Evolutionary conservation across 441 rosid genomes (phyloP).

Genomic region (Populus trichocarpa): DNA sequence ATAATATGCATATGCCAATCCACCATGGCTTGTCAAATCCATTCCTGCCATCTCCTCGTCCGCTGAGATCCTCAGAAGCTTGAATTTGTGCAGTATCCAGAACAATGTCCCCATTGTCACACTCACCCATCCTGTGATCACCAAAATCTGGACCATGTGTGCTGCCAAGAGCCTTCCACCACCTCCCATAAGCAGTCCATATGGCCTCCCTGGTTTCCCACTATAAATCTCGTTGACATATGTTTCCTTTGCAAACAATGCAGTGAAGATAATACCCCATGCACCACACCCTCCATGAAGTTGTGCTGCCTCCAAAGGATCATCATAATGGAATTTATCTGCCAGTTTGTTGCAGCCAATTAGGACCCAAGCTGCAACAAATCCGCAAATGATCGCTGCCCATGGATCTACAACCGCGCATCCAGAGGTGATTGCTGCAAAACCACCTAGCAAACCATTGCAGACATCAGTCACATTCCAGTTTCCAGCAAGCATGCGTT

Average conservation of each 20-base stretch:
- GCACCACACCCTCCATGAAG: conserved; percentile 44
- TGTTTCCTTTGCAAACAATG: conserved; percentile 36
- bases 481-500: conserved; percentile 34
- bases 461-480: conserved; percentile 50
- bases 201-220: conserved; percentile 34
- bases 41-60: conserved; percentile 60
- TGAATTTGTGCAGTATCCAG: conserved; percentile 35
- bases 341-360: conserved; percentile 38
- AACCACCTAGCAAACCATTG: conserved; percentile 42
- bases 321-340: conserved; percentile 28
- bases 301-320: conserved; percentile 48
- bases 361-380: conserved; percentile 38
- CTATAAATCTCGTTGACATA: conserved; percentile 46
- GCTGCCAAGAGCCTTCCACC: conserved; percentile 51
- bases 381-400: conserved; percentile 48
- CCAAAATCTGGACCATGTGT: conserved; percentile 49
- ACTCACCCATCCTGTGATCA: conserved; percentile 51
- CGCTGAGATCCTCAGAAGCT: conserved; percentile 46
- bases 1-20: conserved; percentile 48
- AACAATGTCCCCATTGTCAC: conserved; percentile 46
- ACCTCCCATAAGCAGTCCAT: conserved; percentile 53
- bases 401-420: conserved; percentile 52
- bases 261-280: conserved; percentile 34
- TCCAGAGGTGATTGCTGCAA: conserved; percentile 44
- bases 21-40: conserved; percentile 67